phyloP scores from a whole-genome alignment of 2,329 filamentous ascomycete species.

The Aureobasidium uvarum region DNA sequence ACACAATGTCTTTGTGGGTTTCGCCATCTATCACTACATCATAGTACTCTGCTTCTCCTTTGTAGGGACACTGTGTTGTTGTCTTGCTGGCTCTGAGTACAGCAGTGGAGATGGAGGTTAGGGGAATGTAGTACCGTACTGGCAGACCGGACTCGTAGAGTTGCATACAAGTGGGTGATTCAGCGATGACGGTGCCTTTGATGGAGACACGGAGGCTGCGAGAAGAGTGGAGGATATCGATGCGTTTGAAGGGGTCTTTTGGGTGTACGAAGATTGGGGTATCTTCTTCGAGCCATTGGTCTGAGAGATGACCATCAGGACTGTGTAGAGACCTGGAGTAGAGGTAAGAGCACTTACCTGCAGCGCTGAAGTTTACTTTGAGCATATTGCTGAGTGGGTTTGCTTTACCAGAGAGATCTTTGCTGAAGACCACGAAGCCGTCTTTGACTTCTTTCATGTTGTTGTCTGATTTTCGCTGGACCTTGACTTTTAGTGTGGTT shows the following conservation, averaged over 20 bases:
- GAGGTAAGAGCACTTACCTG: constrained; percentile 18
- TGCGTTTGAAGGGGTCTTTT: constrained; percentile 65
- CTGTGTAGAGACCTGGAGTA: neutral
- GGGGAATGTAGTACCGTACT: constrained; percentile 59
- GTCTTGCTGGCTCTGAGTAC: constrained; percentile 53
- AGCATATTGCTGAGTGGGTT: constrained; percentile 22
- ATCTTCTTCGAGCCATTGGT: constrained; percentile 60
- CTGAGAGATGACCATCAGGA: constrained; percentile 27
- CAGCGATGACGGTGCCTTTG: constrained; percentile 50
- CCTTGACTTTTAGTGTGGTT: constrained; percentile 32
- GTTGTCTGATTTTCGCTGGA: constrained; percentile 22
- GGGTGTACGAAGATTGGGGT: constrained; percentile 60
- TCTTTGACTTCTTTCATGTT: constrained; percentile 29
- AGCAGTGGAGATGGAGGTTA: constrained; percentile 46
- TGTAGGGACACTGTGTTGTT: constrained; percentile 63
- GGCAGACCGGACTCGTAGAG: constrained; percentile 61
- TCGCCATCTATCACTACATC: constrained; percentile 51
- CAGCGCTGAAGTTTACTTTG: constrained; percentile 27
- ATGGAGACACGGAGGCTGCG: constrained; percentile 54
- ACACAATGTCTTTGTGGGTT: constrained; percentile 54
- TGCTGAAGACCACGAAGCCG: constrained; percentile 37
- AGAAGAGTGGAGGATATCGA: constrained; percentile 59
- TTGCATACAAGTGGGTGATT: constrained; percentile 50
- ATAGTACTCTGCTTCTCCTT: constrained; percentile 64
- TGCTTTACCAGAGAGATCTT: constrained; percentile 5